Base-by-base conservation (phyloP, 306 rosid genomes). In the Urtica urens region DNA sequence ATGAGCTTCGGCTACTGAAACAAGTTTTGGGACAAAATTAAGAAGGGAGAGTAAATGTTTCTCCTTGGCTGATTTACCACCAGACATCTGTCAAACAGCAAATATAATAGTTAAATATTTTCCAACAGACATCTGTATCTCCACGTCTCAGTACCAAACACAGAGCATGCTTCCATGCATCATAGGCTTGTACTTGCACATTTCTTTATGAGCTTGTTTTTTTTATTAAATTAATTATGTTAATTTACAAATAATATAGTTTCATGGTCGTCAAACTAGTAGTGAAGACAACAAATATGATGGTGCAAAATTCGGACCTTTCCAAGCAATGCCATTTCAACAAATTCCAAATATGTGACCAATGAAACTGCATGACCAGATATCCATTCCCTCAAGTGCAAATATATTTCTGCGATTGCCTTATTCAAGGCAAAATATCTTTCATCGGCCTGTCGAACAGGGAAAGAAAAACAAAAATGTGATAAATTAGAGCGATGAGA, bases 1-100 rank as follows among this genome's bases (percentile, higher is more conserved):
- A 54, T 45, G 51, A 56, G 64, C 41, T 44, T 55, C 51, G 60
- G 69, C 76, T 30, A 30, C 74, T 13, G 72, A 64, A 58, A 79
- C 44, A 59, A 84, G 77, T 73, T 77, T 78, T 2, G 97, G 94
- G 55, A 90, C 57, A 71, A 84, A 81, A 42, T 80, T 73, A 66
- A 90, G 79, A 55, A 90, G 77, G 33, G 76, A 71, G 71, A 66
- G 58, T 24, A 84, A 46, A 63, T 64, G 78, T 42, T 69, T 86
- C 71, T 77, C 92, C 77, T 66, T 62, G 58, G 61, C 60, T 49
- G 69, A 61, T 45, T 75, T 81, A 59, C 57, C 55, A 31, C 51
- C 58, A 61, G 57, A 57, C 16, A 61, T 58, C 97, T 90, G 75
- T 39, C 68, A 28, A 53, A 15, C 58, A 28, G 62, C 38, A 53